Base-by-base conservation (phyloP, 73 alveolate genomes). In the Paramecium sexaurelia region DNA sequence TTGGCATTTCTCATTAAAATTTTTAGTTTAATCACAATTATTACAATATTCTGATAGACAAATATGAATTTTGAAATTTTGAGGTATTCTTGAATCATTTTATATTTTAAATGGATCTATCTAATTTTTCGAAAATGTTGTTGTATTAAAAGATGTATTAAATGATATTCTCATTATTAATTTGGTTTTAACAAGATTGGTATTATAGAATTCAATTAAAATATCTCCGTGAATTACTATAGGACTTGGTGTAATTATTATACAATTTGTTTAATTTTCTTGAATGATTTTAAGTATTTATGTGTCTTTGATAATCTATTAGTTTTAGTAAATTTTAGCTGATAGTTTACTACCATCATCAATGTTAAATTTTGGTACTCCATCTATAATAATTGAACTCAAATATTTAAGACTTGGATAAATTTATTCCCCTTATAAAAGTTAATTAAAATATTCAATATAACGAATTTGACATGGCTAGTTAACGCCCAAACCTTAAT, bases 401-500 rank as follows among this genome's bases (percentile, higher is more conserved):
- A 67, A 87, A 82, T 95, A 69, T 61, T 84, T 47, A 33, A 57
- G 40, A 35, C 84, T 86, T 17, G 93, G 93, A 11, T 57, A 86
- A 22, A 57, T 86, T 5, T 26, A 2, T 35, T 86, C 68, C 20
- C 93, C 84, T 37, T 86, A 55, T 20, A 86, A 35, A 22, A 84
- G 84, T 55, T 75, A 47, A 33, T 93, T 89, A 37, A 95, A 95
- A 71, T 95, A 95, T 40, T 95, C 93, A 8, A 95, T 94, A 67
- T 95, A 95, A 35, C 97, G 37, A 27, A 84, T 89, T 84, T 95
- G 56, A 15, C 94, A 87, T 27, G 97, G 97, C 75, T 95, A 73
- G 24, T 95, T 95, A 82, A 95, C 97, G 15, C 97, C 97, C 51
- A 92, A 82, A 15, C 97, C 97, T 55, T 73, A 57, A 51, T 41